Evolutionary conservation across 73 alveolate species (phyloP), one percentile per base, ranked within the genome.

Genomic region (Paramecium tetraurelia): DNA sequence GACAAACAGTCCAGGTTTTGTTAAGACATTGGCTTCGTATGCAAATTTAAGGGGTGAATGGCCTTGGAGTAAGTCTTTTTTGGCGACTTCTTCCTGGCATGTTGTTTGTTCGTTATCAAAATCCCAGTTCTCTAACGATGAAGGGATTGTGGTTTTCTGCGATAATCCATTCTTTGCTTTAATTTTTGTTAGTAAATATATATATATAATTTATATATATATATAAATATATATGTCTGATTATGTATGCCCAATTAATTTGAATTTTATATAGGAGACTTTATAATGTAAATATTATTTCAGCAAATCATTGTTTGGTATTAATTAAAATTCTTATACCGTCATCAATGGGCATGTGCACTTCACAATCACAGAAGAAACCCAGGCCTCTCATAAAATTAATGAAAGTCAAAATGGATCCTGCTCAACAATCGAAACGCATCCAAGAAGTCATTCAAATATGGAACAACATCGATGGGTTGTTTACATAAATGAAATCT

Each of bases 71-170:
- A 63, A 27, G 84, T 63, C 12, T 27, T 63, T 27, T 63, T 63
- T 7, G 44, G 84, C 7, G 84, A 63, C 29, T 63, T 63, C 46
- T 33, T 63, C 31, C 84, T 27, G 4, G 14, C 9, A 6, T 20
- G 20, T 12, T 63, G 6, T 63, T 63, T 63, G n/a, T 27, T 33
- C 24, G 21, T 33, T 12, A 63, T 12, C 48, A 63, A 9, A 1
- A 63, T 63, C 12, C 84, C 84, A 63, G 84, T 63, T 63, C 84
- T 63, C 46, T 63, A 63, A 27, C 84, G 18, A 63, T 63, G 84
- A 31, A 27, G 31, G 48, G 35, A 14, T 33, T 63, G 46, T 33
- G 18, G 46, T 33, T 63, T 63, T 63, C 24, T 46, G 24, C 50
- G 84, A 63, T 63, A 22, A 63, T 63, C 46, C 84, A 63, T 63